Evolutionary conservation across 2,329 filamentous ascomycete genomes (phyloP).

Genomic region (Berkeleyomyces basicola): DNA sequence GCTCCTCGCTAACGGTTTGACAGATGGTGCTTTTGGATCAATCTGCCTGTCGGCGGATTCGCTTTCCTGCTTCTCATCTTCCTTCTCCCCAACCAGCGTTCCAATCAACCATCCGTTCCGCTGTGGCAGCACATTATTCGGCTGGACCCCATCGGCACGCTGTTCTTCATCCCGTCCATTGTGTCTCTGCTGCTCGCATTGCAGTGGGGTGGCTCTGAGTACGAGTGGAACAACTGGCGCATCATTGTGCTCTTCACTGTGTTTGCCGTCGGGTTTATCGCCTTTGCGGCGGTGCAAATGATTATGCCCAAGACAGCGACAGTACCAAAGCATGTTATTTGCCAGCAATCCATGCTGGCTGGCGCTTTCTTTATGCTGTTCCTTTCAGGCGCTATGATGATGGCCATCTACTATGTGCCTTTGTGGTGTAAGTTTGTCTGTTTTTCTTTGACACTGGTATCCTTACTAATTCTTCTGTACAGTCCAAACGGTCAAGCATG

Average conservation of each 20-base stretch:
- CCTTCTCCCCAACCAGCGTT: constrained; percentile 28
- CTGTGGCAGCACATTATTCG: constrained; percentile 30
- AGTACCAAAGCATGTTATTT: constrained; percentile 37
- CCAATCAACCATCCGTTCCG: constrained; percentile 17
- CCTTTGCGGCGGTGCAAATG: constrained; percentile 36
- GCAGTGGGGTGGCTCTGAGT: constrained; percentile 42
- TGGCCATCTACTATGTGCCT: constrained; percentile 37
- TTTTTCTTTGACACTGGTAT: constrained; percentile 13
- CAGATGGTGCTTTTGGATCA: constrained; percentile 44
- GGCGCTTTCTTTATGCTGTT: constrained; percentile 31
- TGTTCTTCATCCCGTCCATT: constrained; percentile 42
- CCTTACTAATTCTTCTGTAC: not conserved
- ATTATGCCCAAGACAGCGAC: constrained; percentile 39
- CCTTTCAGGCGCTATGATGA: constrained; percentile 33
- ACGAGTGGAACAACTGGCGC: constrained; percentile 35
- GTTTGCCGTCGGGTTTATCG: constrained; percentile 29
- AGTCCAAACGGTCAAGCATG: constrained; percentile 40
- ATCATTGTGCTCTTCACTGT: constrained; percentile 37
- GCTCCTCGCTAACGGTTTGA: not conserved
- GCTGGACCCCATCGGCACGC: constrained; percentile 41
- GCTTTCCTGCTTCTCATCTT: constrained; percentile 32
- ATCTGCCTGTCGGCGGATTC: constrained; percentile 38
- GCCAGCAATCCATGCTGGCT: constrained; percentile 36
- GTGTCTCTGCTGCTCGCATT: constrained; percentile 45
- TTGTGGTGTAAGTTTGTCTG: constrained; percentile 34